Conservation (phyloP, 495 filamentous ascomycete genomes). For the Podospora bellae-mahoneyi region DNA sequence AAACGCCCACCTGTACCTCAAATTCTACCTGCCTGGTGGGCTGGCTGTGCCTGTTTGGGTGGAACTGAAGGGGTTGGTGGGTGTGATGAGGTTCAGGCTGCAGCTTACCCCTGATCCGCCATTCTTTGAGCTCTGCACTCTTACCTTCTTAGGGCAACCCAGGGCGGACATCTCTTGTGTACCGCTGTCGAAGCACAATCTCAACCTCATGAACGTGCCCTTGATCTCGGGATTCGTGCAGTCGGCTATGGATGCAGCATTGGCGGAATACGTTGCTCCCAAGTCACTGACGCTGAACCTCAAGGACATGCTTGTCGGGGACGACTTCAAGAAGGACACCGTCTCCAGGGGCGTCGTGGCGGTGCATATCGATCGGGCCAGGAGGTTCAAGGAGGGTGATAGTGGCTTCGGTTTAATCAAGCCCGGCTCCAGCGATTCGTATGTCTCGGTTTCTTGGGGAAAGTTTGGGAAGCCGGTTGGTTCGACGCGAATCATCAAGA, state of each 20-base stretch:
- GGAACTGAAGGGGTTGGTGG: conserved; percentile 62
- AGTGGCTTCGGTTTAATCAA: conserved; percentile 51
- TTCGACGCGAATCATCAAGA: conserved; percentile 59
- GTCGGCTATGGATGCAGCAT: conserved; percentile 65
- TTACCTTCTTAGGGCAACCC: conserved; percentile 75
- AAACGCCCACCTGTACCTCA: conserved; percentile 65
- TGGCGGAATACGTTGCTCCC: conserved; percentile 69
- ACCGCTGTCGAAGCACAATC: conserved; percentile 60
- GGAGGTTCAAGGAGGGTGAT: conserved; percentile 66
- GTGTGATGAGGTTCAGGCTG: conserved; percentile 60
- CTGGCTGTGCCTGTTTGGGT: conserved; percentile 67
- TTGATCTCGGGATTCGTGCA: conserved; percentile 71
- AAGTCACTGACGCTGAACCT: conserved; percentile 68
- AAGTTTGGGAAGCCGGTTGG: conserved; percentile 69
- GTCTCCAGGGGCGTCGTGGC: conserved; percentile 59
- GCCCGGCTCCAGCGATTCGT: conserved; percentile 64
- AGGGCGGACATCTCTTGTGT: conserved; percentile 65
- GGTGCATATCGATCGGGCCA: conserved; percentile 59
- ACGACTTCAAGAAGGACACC: conserved; percentile 74
- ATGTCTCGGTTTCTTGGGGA: conserved; percentile 68
- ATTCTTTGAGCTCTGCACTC: conserved; percentile 64
- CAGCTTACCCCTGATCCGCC: conserved; percentile 70
- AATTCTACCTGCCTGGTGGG: conserved; percentile 61
- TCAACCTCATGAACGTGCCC: conserved; percentile 70
- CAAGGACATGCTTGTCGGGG: conserved; percentile 69